Percentiles rank a stretch among this genome's conserved stretches.
These are phyloP conservation scores for Puccinia triticina DNA, from an alignment of 1,284 basidiomycete species.

Conservation along the genomic window DNA sequence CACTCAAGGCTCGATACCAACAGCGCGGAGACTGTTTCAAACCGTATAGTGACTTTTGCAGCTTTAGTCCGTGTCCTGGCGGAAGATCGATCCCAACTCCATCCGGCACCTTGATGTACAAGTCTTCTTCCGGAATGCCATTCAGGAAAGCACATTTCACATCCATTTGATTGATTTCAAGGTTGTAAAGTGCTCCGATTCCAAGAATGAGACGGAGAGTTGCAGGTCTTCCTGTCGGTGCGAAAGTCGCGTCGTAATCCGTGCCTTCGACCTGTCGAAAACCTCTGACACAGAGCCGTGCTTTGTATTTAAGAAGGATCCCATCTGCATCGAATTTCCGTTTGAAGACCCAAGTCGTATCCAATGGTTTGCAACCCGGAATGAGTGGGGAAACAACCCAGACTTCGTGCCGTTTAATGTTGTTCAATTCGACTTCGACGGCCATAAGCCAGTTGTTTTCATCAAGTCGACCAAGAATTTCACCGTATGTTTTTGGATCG, in stretches of 20 bases:
- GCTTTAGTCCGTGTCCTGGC: background rate
- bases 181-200: background rate
- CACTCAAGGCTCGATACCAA: background rate
- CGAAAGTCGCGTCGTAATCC: conserved; percentile 16
- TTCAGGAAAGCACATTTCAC: background rate
- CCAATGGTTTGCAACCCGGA: background rate
- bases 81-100: background rate
- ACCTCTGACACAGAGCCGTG: background rate
- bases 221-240: background rate
- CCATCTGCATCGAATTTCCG: conserved; percentile 13
- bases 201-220: background rate
- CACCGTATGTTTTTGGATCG: background rate
- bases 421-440: background rate
- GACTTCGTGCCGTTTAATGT: background rate
- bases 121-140: background rate
- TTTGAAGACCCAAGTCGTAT: background rate
- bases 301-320: background rate
- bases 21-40: conserved; percentile 5
- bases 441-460: background rate
- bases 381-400: background rate
- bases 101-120: background rate
- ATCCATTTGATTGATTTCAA: conserved; percentile 1
- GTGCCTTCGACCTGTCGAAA: conserved; percentile 24
- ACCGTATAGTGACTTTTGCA: conserved; percentile 9
- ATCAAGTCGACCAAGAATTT: background rate